phyloP scores from a whole-genome alignment of 2,329 filamentous ascomycete species.

The Chaetomium sp. region DNA sequence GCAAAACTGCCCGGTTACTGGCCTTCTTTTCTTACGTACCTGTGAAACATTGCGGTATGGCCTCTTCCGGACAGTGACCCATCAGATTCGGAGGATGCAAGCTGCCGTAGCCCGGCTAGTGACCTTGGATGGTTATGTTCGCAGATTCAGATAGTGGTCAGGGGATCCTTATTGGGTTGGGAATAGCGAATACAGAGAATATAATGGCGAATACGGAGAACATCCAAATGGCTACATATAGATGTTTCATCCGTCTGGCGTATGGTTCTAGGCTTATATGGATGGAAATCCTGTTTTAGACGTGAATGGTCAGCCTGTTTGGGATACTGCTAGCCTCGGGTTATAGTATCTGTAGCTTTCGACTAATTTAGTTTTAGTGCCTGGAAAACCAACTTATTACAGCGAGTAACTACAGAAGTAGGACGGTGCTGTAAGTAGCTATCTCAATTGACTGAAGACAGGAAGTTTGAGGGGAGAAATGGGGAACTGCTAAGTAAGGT shows the following conservation, averaged over 20 bases:
- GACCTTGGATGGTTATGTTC: conserved; percentile 10
- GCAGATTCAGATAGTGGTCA: conserved; percentile 5
- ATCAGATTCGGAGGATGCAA: conserved; percentile 12
- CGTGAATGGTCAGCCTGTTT: not conserved
- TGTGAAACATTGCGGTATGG: conserved; percentile 7
- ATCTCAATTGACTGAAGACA: too few species aligned
- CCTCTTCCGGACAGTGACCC: conserved; percentile 8
- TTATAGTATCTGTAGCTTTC: not conserved
- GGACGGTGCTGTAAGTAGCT: too few species aligned
- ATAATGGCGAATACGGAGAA: not conserved
- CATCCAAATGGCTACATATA: conserved; percentile 7
- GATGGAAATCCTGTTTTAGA: conserved; percentile 4
- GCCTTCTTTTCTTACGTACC: conserved; percentile 5
- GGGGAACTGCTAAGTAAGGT: too few species aligned
- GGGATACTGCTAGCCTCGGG: conserved; percentile 4
- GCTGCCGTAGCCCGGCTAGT: conserved; percentile 2
- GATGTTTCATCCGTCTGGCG: not conserved
- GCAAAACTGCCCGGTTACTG: conserved; percentile 1
- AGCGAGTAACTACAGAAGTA: too few species aligned
- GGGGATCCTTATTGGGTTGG: conserved; percentile 2
- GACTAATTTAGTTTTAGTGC: not conserved
- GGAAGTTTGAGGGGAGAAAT: too few species aligned
- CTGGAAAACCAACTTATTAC: too few species aligned
- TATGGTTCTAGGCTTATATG: conserved; percentile 3
- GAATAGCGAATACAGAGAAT: too few species aligned